Conservation (phyloP, 306 rosid genomes). For the Cucurbita argyrosperma region DNA sequence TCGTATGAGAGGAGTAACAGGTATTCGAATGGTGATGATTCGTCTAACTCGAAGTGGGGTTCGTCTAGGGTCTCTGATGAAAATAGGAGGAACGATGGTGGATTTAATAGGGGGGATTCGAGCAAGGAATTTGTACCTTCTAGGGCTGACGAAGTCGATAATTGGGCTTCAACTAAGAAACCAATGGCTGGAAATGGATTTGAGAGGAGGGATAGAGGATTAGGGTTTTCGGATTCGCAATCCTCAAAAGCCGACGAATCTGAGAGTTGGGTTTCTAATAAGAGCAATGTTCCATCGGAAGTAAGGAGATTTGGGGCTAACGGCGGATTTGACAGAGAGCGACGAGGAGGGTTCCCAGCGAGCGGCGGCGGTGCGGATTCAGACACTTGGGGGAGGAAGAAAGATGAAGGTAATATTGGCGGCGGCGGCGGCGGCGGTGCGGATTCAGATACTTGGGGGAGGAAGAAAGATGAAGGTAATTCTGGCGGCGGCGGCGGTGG, state of each 20-base stretch:
- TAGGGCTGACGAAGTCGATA: conserved; percentile 67
- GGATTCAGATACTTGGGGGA: conserved; percentile 34
- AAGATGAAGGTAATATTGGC: conserved; percentile 12
- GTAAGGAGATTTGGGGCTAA: conserved; percentile 35
- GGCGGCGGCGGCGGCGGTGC: conserved; percentile 10
- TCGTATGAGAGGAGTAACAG: conserved; percentile 16
- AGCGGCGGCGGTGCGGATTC: conserved; percentile 29
- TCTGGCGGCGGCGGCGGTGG: neutral
- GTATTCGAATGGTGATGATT: conserved; percentile 30
- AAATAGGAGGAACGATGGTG: conserved; percentile 18
- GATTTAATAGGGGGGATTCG: conserved; percentile 22
- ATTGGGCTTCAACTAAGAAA: conserved; percentile 74
- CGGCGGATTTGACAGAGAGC: conserved; percentile 46
- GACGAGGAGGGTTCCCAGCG: conserved; percentile 12
- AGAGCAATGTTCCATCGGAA: conserved; percentile 41
- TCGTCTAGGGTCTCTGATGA: conserved; percentile 59
- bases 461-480: conserved; percentile 21
- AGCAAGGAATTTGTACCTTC: conserved; percentile 46
- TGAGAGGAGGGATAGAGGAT: conserved; percentile 46
- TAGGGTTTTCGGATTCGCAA: conserved; percentile 53
- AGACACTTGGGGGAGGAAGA: conserved; percentile 33
- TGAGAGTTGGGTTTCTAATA: conserved; percentile 62
- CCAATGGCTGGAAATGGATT: conserved; percentile 39
- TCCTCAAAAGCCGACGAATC: conserved; percentile 75
- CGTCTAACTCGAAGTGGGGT: conserved; percentile 59